Percentiles rank a stretch among this genome's conserved stretches.
Conservation (phyloP, 768 basidiomycete genomes). For the Amylocystis lapponica region DNA sequence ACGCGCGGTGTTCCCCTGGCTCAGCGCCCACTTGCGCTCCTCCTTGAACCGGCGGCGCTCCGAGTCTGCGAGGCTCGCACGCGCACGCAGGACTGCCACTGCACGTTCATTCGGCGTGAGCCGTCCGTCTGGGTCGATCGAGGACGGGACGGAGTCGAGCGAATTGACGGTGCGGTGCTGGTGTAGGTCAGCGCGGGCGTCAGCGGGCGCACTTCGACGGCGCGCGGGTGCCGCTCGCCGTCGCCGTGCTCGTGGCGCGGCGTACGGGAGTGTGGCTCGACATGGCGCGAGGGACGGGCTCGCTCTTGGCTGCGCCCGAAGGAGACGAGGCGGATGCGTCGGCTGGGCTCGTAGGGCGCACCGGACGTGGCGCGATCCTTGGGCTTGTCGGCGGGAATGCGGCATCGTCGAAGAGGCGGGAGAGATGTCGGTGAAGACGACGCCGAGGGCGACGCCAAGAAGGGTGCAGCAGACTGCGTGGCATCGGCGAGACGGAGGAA, state of each 20-base stretch:
- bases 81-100: conserved; percentile 66
- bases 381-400: not conserved
- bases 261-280: conserved; percentile 1
- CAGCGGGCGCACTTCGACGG: conserved; percentile 20
- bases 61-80: conserved; percentile 77
- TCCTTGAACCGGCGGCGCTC: conserved; percentile 80
- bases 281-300: conserved; percentile 6
- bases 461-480: conserved; percentile 50
- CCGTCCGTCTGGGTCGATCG: conserved; percentile 50
- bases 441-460: conserved; percentile 62
- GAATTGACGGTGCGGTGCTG: conserved; percentile 44
- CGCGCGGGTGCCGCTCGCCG: conserved; percentile 14
- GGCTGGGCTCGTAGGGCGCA: conserved; percentile 10
- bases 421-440: conserved; percentile 68
- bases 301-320: conserved; percentile 18
- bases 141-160: conserved; percentile 63
- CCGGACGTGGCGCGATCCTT: conserved; percentile 3
- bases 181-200: conserved; percentile 23
- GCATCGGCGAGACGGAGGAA: conserved; percentile 51
- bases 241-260: conserved; percentile 9
- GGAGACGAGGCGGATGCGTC: conserved; percentile 22
- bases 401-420: conserved; percentile 55
- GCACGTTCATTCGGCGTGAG: conserved; percentile 69
- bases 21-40: conserved; percentile 82
- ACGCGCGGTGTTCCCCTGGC: conserved; percentile 69